Evolutionary conservation across 306 rosid genomes (phyloP).

Genomic region (Cicer chorassanicum): DNA sequence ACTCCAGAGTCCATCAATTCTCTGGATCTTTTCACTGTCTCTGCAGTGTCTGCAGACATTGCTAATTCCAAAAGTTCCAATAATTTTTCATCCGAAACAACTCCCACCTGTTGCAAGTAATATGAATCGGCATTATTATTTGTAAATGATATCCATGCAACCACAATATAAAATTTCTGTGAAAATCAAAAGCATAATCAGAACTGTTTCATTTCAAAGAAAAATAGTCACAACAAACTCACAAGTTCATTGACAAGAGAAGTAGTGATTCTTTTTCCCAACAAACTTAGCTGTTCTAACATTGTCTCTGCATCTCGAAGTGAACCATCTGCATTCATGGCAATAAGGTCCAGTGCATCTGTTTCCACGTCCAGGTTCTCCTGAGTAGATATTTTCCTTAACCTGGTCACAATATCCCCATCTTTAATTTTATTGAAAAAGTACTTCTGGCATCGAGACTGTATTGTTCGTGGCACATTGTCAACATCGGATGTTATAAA

Average conservation of each 20-base stretch:
- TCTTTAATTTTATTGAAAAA: constrained; percentile 94
- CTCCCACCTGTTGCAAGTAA: constrained; percentile 79
- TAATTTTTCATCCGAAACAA: constrained; percentile 90
- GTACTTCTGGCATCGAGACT: constrained; percentile 92
- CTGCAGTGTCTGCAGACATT: constrained; percentile 91
- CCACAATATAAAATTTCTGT: neutral
- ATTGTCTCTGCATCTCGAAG: constrained; percentile 99
- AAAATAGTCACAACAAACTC: constrained; percentile 56
- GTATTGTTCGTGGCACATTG: constrained; percentile 86
- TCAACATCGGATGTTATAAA: constrained; percentile 90
- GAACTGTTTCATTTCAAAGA: constrained; percentile 39
- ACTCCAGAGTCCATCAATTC: constrained; percentile 95
- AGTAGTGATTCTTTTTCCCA: constrained; percentile 87
- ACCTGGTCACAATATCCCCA: constrained; percentile 72
- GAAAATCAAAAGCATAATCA: constrained; percentile 26
- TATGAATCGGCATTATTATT: constrained; percentile 41
- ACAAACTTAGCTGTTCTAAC: constrained; percentile 93
- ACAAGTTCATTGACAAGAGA: constrained; percentile 97
- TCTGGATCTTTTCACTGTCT: constrained; percentile 94
- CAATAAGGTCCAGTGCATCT: constrained; percentile 94
- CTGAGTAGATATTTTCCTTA: constrained; percentile 71
- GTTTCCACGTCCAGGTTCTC: constrained; percentile 83
- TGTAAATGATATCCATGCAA: constrained; percentile 27
- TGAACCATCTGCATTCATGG: constrained; percentile 93
- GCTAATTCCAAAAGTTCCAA: constrained; percentile 97